phyloP scores from a whole-genome alignment of 2,329 filamentous ascomycete genomes.

The Penicillium sp. region DNA sequence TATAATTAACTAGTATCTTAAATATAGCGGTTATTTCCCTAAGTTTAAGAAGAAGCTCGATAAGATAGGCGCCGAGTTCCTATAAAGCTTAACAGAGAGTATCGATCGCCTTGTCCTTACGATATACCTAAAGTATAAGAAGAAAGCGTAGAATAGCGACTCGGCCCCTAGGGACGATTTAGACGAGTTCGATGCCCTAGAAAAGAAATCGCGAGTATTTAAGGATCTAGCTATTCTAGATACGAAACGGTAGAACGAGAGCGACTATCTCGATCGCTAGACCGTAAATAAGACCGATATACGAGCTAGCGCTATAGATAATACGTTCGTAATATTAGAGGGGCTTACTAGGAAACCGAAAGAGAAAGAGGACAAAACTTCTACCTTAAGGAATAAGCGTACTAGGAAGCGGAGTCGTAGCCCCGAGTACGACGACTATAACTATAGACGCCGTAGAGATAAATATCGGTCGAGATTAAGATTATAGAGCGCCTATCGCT shows the following conservation, averaged over 20 bases:
- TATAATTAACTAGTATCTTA: constrained; percentile 80
- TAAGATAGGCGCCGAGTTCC: constrained; percentile 75
- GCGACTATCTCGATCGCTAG: constrained; percentile 38
- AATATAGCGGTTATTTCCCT: constrained; percentile 58
- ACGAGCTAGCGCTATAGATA: constrained; percentile 69
- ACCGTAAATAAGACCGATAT: constrained; percentile 34
- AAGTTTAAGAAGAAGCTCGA: constrained; percentile 74
- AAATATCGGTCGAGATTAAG: constrained; percentile 48
- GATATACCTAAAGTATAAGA: constrained; percentile 86
- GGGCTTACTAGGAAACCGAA: constrained; percentile 65
- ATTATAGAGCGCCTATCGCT: constrained; percentile 42
- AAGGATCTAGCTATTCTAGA: constrained; percentile 84
- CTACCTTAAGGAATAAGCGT: constrained; percentile 31
- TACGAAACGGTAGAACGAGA: constrained; percentile 53
- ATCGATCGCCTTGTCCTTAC: constrained; percentile 82
- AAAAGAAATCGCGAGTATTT: constrained; percentile 79
- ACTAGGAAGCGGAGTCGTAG: constrained; percentile 53
- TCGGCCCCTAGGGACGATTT: constrained; percentile 40
- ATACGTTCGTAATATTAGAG: constrained; percentile 86
- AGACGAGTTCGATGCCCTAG: constrained; percentile 45
- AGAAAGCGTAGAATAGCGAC: constrained; percentile 34
- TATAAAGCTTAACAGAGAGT: constrained; percentile 79
- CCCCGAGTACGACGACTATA: constrained; percentile 48
- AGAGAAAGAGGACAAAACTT: constrained; percentile 33
- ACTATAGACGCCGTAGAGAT: constrained; percentile 43